These are phyloP conservation scores for Mucor mucedo DNA, from an alignment of 371 early-diverging fungal genomes.

Conservation along the genomic window DNA sequence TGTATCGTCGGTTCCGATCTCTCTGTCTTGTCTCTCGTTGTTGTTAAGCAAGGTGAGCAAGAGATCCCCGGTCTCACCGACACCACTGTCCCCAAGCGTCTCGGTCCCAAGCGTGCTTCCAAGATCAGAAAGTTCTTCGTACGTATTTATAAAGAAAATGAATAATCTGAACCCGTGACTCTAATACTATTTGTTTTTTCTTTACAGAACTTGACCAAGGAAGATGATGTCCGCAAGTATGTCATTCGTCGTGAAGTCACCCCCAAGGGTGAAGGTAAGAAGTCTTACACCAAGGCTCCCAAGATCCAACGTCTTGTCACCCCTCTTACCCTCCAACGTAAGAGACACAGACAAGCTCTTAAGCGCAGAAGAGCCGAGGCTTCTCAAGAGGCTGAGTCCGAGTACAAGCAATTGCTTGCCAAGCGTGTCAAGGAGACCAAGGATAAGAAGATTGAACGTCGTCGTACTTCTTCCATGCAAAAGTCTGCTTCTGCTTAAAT, in stretches of 20 bases:
- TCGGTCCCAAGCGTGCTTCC: constrained; percentile 98
- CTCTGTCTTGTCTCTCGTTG: constrained; percentile 91
- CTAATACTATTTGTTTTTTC: not conserved
- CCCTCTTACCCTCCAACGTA: constrained; percentile 94
- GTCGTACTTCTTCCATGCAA: constrained; percentile 69
- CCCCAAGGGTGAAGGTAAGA: constrained; percentile 88
- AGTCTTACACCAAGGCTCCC: constrained; percentile 94
- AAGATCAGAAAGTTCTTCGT: constrained; percentile 99
- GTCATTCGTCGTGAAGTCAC: constrained; percentile 96
- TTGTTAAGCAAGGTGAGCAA: constrained; percentile 96
- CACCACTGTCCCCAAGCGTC: constrained; percentile 89
- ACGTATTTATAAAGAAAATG: constrained; percentile 34
- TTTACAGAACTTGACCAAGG: constrained; percentile 81
- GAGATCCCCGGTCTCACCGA: constrained; percentile 98
- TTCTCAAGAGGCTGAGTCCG: constrained; percentile 87
- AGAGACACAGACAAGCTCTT: constrained; percentile 83
- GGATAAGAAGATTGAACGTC: constrained; percentile 73
- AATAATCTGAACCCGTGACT: not conserved
- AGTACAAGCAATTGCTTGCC: constrained; percentile 93
- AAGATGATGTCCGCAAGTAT: constrained; percentile 98
- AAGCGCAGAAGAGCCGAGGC: constrained; percentile 84
- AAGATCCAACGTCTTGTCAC: constrained; percentile 99
- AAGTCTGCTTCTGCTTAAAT: constrained; percentile 56
- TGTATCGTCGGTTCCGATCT: constrained; percentile 98
- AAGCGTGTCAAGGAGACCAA: constrained; percentile 92